A percentile compares a stretch with the other conserved stretches of the same genome.
Evolutionary conservation across 352 stramenopile genomes (phyloP).

Genomic region (Globisporangium alternatum): DNA sequence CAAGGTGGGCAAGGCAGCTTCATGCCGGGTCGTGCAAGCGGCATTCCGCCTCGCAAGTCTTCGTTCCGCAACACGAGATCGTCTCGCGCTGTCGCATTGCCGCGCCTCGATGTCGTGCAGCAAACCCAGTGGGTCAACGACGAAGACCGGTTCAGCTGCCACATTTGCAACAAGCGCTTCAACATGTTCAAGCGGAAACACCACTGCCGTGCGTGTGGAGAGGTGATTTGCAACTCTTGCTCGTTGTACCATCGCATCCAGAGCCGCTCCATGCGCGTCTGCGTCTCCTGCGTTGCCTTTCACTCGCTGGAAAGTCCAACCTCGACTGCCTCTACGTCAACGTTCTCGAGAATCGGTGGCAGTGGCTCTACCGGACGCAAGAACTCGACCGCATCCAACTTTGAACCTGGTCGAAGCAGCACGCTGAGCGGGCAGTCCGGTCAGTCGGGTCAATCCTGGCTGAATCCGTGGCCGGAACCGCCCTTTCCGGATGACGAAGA

Average conservation of each 20-base stretch:
- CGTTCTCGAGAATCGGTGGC: slow-evolving; percentile 33
- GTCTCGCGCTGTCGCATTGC: slow-evolving; percentile 68
- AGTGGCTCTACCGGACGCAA: slow-evolving; percentile 39
- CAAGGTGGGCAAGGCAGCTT: slow-evolving; percentile 19
- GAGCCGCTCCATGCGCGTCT: slow-evolving; percentile 82
- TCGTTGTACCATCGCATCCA: slow-evolving; percentile 83
- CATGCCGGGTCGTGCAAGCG: slow-evolving; percentile 22
- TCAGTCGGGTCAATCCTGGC: slow-evolving; percentile 46
- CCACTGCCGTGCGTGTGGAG: slow-evolving; percentile 80
- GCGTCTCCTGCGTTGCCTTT: slow-evolving; percentile 81
- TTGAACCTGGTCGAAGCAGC: slow-evolving; percentile 42
- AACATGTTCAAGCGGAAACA: slow-evolving; percentile 89
- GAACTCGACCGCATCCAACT: slow-evolving; percentile 54
- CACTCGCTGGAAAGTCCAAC: slow-evolving; percentile 78
- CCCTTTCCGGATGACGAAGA: slow-evolving; percentile 79
- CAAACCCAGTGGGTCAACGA: slow-evolving; percentile 85
- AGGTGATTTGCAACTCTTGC: slow-evolving; percentile 86
- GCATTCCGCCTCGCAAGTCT: slow-evolving; percentile 56
- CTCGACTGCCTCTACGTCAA: slow-evolving; percentile 40
- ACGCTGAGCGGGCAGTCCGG: slow-evolving; percentile 41
- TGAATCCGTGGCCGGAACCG: slow-evolving; percentile 81
- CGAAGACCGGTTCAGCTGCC: slow-evolving; percentile 80
- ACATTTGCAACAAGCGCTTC: slow-evolving; percentile 89
- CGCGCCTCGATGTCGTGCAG: slow-evolving; percentile 72
- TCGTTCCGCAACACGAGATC: slow-evolving; percentile 76